These are phyloP conservation scores for Candida nemodendra DNA, from an alignment of 805 yeast species.

Conservation along the genomic window DNA sequence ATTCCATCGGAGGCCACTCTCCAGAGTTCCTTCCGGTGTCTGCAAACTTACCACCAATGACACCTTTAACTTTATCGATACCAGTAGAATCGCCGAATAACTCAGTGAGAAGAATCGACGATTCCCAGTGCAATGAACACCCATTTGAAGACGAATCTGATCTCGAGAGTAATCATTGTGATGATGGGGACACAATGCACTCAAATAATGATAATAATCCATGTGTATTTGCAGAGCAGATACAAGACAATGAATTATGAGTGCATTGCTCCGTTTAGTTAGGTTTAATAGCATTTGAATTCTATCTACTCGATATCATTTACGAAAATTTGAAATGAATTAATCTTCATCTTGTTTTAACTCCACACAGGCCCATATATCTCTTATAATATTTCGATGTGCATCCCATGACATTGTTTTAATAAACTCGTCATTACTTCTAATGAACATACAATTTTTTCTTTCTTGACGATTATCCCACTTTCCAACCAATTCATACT, in stretches of 20 bases:
- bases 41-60: slow-evolving; percentile 36
- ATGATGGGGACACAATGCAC: slow-evolving; percentile 7
- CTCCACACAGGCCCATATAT: slow-evolving; percentile 23
- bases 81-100: slow-evolving; percentile 13
- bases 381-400: slow-evolving; percentile 16
- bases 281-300: no score
- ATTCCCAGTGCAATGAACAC: slow-evolving; percentile 11
- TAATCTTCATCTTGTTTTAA: slow-evolving; percentile 10
- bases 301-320: no score
- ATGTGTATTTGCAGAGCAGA: slow-evolving; percentile 23
- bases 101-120: slow-evolving; percentile 1
- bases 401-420: slow-evolving; percentile 19
- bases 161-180: slow-evolving; percentile 8
- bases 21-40: slow-evolving; percentile 37
- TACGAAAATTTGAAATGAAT: no score
- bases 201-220: slow-evolving; percentile 15
- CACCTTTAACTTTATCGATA: slow-evolving; percentile 33
- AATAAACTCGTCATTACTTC: slow-evolving; percentile 15
- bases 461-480: slow-evolving; percentile 22
- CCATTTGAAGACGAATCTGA: slow-evolving; percentile 22
- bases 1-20: slow-evolving; percentile 31
- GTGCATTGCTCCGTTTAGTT: no score
- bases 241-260: slow-evolving; percentile 21
- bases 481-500: slow-evolving; percentile 20
- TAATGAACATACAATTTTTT: slow-evolving; percentile 16